Evolutionary conservation across 495 filamentous ascomycete genomes (phyloP).

Genomic region (Talaromyces borbonicus): DNA sequence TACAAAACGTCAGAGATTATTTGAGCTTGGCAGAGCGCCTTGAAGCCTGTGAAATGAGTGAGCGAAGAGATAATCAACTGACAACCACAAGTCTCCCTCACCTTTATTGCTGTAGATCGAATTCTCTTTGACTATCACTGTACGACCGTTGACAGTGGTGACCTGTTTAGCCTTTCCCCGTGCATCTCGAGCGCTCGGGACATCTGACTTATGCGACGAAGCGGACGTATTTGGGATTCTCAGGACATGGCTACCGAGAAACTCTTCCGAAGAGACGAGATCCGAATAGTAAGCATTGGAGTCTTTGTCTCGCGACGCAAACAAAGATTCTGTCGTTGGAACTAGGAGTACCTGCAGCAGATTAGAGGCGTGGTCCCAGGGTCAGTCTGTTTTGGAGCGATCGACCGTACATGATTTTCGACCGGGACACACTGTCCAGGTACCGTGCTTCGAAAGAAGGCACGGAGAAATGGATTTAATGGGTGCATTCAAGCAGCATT

Average conservation of each 20-base stretch:
- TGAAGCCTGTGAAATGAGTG: constrained; percentile 62
- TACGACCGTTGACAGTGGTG: constrained; percentile 84
- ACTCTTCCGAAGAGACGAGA: constrained; percentile 80
- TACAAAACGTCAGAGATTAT: constrained; percentile 79
- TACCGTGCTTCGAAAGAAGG: constrained; percentile 94
- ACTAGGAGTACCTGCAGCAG: constrained; percentile 70
- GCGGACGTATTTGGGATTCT: constrained; percentile 59
- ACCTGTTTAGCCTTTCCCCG: constrained; percentile 90
- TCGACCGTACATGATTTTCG: constrained; percentile 65
- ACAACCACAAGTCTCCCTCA: constrained; percentile 22
- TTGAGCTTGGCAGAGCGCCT: constrained; percentile 80
- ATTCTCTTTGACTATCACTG: constrained; percentile 87
- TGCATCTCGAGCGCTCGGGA: constrained; percentile 72
- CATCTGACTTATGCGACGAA: constrained; percentile 50
- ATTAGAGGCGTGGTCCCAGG: neutral
- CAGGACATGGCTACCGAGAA: constrained; percentile 92
- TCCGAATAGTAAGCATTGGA: constrained; percentile 68
- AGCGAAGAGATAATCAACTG: constrained; percentile 12
- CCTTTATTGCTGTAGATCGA: constrained; percentile 95
- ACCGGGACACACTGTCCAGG: constrained; percentile 87
- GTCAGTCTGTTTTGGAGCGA: neutral
- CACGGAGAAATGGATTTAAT: constrained; percentile 95
- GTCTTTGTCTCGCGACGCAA: constrained; percentile 83
- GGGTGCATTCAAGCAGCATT: constrained; percentile 84
- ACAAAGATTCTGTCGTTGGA: constrained; percentile 82